A percentile compares a stretch with the other conserved stretches of the same genome.
Conservation (phyloP, 2,329 filamentous ascomycete genomes). For the Colletotrichum trifolii region DNA sequence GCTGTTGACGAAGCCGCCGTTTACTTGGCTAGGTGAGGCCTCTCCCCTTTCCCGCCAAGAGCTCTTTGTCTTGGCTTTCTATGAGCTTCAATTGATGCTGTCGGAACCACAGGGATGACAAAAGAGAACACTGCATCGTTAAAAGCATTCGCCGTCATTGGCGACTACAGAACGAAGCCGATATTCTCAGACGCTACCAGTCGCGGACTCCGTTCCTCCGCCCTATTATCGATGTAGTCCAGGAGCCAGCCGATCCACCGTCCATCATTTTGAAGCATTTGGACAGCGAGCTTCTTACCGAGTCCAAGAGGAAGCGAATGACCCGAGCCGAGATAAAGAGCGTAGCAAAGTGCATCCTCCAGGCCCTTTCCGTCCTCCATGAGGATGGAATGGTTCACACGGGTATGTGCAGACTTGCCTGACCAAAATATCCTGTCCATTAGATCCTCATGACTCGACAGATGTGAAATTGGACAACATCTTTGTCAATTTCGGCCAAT, state of each 20-base stretch:
- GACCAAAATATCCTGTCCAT: background rate
- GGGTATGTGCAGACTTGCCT: background rate
- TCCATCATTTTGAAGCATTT: background rate
- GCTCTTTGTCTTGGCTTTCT: background rate
- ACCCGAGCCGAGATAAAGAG: background rate
- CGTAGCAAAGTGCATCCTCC: background rate
- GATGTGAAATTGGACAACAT: background rate
- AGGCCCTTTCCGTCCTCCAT: background rate
- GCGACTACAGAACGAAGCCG: background rate
- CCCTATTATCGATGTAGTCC: background rate
- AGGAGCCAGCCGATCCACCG: background rate
- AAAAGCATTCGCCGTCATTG: background rate
- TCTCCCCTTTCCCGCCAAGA: background rate
- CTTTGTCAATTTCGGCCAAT: background rate
- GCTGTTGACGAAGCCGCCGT: background rate
- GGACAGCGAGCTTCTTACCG: background rate
- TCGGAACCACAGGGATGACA: background rate
- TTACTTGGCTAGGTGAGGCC: background rate
- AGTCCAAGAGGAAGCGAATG: background rate
- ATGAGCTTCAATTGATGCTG: background rate
- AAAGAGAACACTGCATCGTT: background rate
- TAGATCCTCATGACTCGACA: background rate
- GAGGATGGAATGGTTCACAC: background rate
- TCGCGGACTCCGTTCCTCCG: background rate
- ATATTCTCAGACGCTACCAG: background rate